Evolutionary conservation across 768 basidiomycete species (phyloP).

Genomic region (Serpula lacrymans): DNA sequence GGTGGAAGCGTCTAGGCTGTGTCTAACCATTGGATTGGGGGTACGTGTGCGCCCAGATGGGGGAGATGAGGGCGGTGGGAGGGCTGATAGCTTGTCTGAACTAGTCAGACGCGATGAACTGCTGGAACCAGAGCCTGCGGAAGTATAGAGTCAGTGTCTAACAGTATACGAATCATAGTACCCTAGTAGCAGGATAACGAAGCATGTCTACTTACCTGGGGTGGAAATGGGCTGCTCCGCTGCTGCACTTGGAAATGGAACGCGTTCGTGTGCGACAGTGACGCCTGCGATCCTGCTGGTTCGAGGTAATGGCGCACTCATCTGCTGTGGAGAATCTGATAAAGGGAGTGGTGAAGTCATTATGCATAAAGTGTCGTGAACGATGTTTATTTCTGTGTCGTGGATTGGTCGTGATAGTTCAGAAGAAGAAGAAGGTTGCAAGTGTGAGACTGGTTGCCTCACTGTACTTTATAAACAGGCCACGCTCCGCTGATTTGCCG

Average conservation of each 20-base stretch:
- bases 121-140: slow-evolving; percentile 8
- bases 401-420: slow-evolving; percentile 11
- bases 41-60: slow-evolving; percentile 28
- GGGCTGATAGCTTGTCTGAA: slow-evolving; percentile 44
- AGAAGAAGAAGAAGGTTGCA: slow-evolving; percentile 1
- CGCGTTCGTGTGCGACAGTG: too few species aligned
- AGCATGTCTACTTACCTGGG: neutral
- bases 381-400: slow-evolving; percentile 9
- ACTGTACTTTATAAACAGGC: slow-evolving; percentile 14
- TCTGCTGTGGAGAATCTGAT: slow-evolving; percentile 16
- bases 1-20: slow-evolving; percentile 37
- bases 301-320: slow-evolving; percentile 2
- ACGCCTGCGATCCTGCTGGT: too few species aligned
- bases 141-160: neutral
- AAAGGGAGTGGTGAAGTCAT: slow-evolving; percentile 18
- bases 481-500: slow-evolving; percentile 13
- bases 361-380: slow-evolving; percentile 4
- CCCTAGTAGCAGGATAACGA: too few species aligned
- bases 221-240: slow-evolving; percentile 6
- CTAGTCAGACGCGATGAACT: slow-evolving; percentile 30
- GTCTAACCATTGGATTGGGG: slow-evolving; percentile 25
- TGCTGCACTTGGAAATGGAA: neutral
- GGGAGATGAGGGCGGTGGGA: slow-evolving; percentile 34
- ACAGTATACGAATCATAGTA: too few species aligned
- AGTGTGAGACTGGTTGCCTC: neutral